These are phyloP conservation scores for Kitagawia praeruptora DNA, from an alignment of 129 eudicot species.

Conservation along the genomic window DNA sequence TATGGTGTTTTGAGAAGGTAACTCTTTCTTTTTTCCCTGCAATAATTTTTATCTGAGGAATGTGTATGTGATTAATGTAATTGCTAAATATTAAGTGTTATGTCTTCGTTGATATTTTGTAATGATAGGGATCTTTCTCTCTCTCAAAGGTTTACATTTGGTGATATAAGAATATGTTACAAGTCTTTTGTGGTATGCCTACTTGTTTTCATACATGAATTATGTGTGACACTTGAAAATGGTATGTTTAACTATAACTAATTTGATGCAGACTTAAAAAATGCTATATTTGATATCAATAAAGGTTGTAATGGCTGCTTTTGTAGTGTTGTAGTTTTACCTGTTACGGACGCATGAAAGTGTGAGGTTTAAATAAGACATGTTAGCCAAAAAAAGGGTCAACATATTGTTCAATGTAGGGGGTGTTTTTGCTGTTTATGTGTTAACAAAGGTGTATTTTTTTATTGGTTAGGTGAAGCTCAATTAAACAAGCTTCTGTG, in stretches of 20 bases:
- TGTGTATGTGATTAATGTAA: not conserved
- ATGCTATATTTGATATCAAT: not conserved
- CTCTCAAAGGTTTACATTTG: not conserved
- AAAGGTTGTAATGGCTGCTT: not conserved
- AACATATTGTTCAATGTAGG: no score
- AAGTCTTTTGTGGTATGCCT: not conserved
- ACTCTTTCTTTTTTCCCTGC: not conserved
- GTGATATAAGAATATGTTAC: not conserved
- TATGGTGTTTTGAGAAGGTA: conserved; percentile 52
- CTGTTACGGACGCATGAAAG: not conserved
- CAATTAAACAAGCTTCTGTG: not conserved
- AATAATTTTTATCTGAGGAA: not conserved
- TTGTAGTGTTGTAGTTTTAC: not conserved
- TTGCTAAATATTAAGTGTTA: not conserved
- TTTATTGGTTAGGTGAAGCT: not conserved
- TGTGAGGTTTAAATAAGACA: not conserved
- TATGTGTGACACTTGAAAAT: not conserved
- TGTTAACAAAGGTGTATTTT: not conserved
- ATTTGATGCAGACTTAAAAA: not conserved
- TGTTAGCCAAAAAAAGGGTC: not conserved
- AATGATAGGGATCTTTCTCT: not conserved
- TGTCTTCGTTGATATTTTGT: not conserved
- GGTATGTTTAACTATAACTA: not conserved
- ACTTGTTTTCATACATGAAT: not conserved
- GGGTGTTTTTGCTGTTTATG: not conserved